phyloP scores from a whole-genome alignment of 768 basidiomycete genomes.

The Exidia glandulosa region DNA sequence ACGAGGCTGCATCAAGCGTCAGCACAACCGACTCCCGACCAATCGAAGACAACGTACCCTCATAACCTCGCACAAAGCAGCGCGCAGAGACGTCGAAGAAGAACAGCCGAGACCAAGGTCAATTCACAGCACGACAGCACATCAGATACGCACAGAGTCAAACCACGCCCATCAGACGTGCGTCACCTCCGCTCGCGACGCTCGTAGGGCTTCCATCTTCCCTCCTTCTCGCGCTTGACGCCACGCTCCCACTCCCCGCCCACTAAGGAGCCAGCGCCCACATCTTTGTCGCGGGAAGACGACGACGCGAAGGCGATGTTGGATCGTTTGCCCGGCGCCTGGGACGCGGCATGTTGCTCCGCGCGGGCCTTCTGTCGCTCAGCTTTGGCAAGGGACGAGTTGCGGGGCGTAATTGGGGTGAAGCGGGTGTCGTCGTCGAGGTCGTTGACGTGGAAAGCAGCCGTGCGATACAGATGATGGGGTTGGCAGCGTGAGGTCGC shows the following conservation, averaged over 20 bases:
- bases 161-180: neutral
- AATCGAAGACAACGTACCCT: too few relatives aligned
- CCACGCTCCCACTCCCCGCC: neutral
- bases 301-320: constrained; percentile 50
- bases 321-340: constrained; percentile 43
- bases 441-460: neutral
- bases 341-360: constrained; percentile 45
- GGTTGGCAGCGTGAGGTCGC: neutral
- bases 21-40: too few relatives aligned
- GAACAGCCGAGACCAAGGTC: neutral
- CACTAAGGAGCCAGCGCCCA: too few relatives aligned
- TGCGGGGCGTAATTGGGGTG: neutral
- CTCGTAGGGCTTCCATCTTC: neutral
- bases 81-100: too few relatives aligned
- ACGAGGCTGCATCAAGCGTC: too few relatives aligned
- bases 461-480: neutral
- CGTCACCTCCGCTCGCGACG: neutral
- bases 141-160: neutral
- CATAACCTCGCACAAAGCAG: too few relatives aligned
- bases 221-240: neutral
- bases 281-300: constrained; percentile 5
- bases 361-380: constrained; percentile 49
- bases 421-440: neutral
- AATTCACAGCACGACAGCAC: neutral
- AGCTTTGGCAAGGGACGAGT: constrained; percentile 30